phyloP scores from a whole-genome alignment of 306 rosid genomes.

The Cucurbita pepo region DNA sequence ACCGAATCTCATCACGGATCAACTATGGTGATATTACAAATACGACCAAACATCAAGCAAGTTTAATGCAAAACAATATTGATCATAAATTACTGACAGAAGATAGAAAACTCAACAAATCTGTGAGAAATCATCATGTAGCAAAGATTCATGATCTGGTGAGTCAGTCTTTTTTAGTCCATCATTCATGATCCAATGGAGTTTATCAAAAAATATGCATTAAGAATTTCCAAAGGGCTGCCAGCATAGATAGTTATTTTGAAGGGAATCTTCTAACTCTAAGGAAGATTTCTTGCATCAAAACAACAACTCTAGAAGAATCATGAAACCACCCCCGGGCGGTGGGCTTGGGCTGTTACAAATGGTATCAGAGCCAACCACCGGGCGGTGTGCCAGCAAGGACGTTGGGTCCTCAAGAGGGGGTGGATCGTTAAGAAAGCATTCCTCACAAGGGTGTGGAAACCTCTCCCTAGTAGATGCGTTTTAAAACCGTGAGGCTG shows the following conservation, averaged over 20 bases:
- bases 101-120: neutral
- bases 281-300: neutral
- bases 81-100: neutral
- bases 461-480: too few relatives aligned
- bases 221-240: neutral
- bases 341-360: too few relatives aligned
- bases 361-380: too few relatives aligned
- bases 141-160: neutral
- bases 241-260: neutral
- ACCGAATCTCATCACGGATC: slow-evolving; percentile 73
- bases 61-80: neutral
- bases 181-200: neutral
- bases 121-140: neutral
- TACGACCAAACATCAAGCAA: neutral
- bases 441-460: too few relatives aligned
- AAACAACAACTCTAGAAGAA: too few relatives aligned
- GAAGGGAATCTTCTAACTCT: neutral
- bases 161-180: neutral
- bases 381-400: too few relatives aligned
- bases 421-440: too few relatives aligned
- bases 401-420: too few relatives aligned
- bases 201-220: neutral
- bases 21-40: slow-evolving; percentile 32
- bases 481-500: too few relatives aligned
- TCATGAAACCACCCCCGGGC: too few relatives aligned